Conservation (phyloP, 306 rosid genomes). For the Sicyos baderoa region DNA sequence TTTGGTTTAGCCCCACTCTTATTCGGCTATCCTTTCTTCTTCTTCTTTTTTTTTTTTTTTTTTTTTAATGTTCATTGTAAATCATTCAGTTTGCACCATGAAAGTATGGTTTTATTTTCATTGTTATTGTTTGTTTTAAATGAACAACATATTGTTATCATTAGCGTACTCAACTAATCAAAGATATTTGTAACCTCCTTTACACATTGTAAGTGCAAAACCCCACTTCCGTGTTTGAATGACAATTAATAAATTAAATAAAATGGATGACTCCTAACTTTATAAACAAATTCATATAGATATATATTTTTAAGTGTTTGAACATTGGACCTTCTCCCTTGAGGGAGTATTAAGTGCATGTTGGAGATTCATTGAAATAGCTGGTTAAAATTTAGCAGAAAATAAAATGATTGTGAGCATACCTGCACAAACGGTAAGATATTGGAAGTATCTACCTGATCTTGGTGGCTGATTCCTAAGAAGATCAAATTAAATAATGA, state of each 20-base stretch:
- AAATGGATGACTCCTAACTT: neutral
- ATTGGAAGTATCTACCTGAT: slow-evolving; percentile 49
- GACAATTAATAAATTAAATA: neutral
- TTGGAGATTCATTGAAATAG: neutral
- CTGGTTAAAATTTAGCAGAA: neutral
- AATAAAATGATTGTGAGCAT: slow-evolving; percentile 6
- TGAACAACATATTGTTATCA: neutral
- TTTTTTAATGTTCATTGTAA: neutral
- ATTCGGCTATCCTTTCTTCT: neutral
- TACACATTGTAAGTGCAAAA: neutral
- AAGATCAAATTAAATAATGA: slow-evolving; percentile 17
- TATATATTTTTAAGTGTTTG: too few species aligned
- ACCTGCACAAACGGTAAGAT: slow-evolving; percentile 69
- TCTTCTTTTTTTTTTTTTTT: neutral
- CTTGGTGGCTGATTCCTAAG: slow-evolving; percentile 77
- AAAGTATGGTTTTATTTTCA: neutral
- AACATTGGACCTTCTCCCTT: neutral
- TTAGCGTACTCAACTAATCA: neutral
- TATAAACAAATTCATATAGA: neutral
- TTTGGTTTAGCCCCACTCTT: neutral
- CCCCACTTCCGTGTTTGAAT: neutral
- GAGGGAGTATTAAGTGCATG: neutral
- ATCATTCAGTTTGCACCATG: neutral
- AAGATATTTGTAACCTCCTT: neutral
- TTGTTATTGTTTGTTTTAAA: neutral